Evolutionary conservation across 257 asterid species (phyloP), one percentile per base, ranked within the genome.

Genomic region (Fraxinus pennsylvanica): DNA sequence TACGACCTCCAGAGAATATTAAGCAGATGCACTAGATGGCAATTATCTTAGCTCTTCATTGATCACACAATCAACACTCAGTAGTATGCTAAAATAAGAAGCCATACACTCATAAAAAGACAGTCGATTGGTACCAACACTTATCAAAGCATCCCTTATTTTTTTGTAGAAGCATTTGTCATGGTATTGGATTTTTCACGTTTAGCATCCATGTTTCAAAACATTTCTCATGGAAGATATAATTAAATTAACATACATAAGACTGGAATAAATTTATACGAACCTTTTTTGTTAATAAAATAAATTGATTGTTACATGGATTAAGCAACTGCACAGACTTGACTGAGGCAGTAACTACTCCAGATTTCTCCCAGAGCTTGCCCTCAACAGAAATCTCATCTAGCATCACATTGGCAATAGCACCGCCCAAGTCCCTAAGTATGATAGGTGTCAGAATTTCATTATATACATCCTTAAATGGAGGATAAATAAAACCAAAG

Each of bases 311-410:
- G 77, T 74, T 89, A 50, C 83, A 71, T 41, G 97, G 97, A 89
- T 90, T 90, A 63, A 86, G 88, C 86, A 95, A 82, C 88, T 84
- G 86, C 41, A 87, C 85, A 29, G 90, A 86, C 89, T 84, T 83
- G 82, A 93, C 80, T 22, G 91, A 77, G 27, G 91, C 84, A 67
- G 83, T 84, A 78, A 93, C 71, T 33, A 78, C 74, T 47, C 90
- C 89, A 81, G 90, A 84, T 85, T 90, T 89, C 85, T 91, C 96
- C 92, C 96, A 81, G 74, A 84, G 89, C 89, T 89, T 91, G 71
- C 88, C 91, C 82, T 87, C 94, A 30, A 86, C 71, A 52, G 83
- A 83, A 76, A 89, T 88, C 73, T 84, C 87, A 32, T 84, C 79
- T 78, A 95, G 87, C 79, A 74, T 81, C 87, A 92, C 81, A 80